Evolutionary conservation across 306 rosid species (phyloP), one percentile per base, ranked within the genome.

Genomic region (Vigna trinervia): DNA sequence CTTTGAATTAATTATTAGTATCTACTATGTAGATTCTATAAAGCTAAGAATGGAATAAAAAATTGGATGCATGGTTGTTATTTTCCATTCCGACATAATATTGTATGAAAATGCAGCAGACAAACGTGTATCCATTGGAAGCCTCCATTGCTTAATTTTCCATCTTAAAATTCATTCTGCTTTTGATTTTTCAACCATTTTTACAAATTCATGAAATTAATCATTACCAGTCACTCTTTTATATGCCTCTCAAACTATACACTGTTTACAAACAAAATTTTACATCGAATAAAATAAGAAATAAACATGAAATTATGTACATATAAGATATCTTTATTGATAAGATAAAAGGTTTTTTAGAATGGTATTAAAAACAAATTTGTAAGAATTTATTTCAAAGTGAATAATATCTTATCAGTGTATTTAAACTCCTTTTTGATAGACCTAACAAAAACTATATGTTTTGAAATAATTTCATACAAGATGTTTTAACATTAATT

Each of bases 101-200:
- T 50, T 62, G 36, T 50, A 12, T 48, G 45, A 73, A 12, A 22
- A 74, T 32, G 20, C 48, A 71, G 78, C 20, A 63, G 78, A 53
- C 30, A 63, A 46, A 65, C 69, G 46, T 63, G 17, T 64, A 19
- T 46, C 20, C 41, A 66, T 67, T 45, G 26, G 73, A 73, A 47
- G 20, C 2, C 50, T 59, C 41, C 26, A 2, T 17, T 38, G 17
- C 28, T 23, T n/a, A 32, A 11, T n/a, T 34, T 59, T 83, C 64
- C 32, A n/a, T 54, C 20, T 20, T 73, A 17, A 73, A 54, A 75
- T 77, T 62, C 71, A 81, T 67, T 57, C 20, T 32, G 53, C 6
- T 60, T 81, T 81, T 73, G 87, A 80, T 80, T 58, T 53, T 38
- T 39, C 5, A 13, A 15, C 48, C 64, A 74, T 58, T 30, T 75